Base-by-base conservation (phyloP, 164 flowering plant species). In the Cinnamomum chago region DNA sequence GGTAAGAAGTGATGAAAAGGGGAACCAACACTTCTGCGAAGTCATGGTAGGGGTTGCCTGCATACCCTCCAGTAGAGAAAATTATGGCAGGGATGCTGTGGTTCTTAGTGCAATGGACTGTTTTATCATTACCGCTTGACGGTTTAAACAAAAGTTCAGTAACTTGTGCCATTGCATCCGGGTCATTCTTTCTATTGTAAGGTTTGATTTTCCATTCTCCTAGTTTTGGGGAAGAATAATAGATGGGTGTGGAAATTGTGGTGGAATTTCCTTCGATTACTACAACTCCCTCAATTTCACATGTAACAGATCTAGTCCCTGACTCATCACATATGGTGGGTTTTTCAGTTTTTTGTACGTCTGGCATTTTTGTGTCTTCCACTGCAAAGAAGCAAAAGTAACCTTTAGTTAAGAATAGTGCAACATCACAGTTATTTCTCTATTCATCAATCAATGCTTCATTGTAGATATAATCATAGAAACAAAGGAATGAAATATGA, bases 11-110 rank as follows among this genome's bases (percentile, higher is more conserved):
- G 27, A 83, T 15, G 70, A 66, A 92, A 0, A 94, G 84, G 0
- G 98, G 98, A 55, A 92, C 65, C 18, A 92, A 1, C 4, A 89
- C 68, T 73, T 92, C 98, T 0, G 86, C 77, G 74, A 89, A 92
- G 72, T 79, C 92, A 70, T 94, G 97, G 77, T 88, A 94, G 40
- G 86, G 81, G 83, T 92, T 94, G 2, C 96, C 90, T 0, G 86
- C n/a, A 55, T 86, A 94, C 15, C 98, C 98, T 23, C 87, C 90
- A 0, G 47, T 30, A 3, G 96, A 91, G 76, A 94, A 91, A 6
- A 94, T 68, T 15, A 94, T 27, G 33, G 88, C 92, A 0, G 96
- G 95, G 73, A 79, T 76, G 4, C 50, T 78, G 72, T 90, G 94
- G 25, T 58, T 82, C 47, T 67, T 2, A 5, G 80, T 81, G 82